A percentile compares a stretch with the other conserved stretches of the same genome.
Conservation (phyloP, 371 early-diverging fungal genomes). For the Rhizopus sp. region DNA sequence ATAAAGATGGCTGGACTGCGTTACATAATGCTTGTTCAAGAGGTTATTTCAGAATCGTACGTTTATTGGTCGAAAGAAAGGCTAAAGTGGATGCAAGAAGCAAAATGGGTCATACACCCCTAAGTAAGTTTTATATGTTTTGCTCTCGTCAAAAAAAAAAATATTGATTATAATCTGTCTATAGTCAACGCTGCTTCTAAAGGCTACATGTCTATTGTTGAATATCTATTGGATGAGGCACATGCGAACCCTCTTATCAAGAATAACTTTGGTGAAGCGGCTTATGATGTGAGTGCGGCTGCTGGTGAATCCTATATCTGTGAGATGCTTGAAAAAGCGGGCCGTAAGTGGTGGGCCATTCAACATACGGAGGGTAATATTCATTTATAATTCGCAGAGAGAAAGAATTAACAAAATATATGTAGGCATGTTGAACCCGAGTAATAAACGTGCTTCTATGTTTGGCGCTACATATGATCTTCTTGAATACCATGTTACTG, state of each 20-base stretch:
- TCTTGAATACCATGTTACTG: constrained; percentile 56
- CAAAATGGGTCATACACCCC: constrained; percentile 73
- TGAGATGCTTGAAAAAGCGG: constrained; percentile 66
- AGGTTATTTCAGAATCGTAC: constrained; percentile 63
- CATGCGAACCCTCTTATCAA: constrained; percentile 67
- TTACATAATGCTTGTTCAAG: constrained; percentile 79
- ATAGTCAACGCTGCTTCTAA: constrained; percentile 80
- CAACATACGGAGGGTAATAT: constrained; percentile 31
- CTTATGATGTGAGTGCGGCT: constrained; percentile 82
- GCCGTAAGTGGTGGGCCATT: constrained; percentile 45
- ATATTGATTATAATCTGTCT: neutral
- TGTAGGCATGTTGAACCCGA: constrained; percentile 8
- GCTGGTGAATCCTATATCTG: constrained; percentile 64
- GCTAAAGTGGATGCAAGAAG: constrained; percentile 67
- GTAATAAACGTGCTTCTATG: constrained; percentile 16
- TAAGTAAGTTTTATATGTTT: constrained; percentile 56
- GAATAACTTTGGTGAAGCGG: constrained; percentile 74
- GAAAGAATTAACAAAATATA: neutral
- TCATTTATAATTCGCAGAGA: neutral
- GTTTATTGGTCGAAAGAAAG: constrained; percentile 57
- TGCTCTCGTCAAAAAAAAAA: neutral
- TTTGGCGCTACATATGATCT: constrained; percentile 38
- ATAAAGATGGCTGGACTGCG: constrained; percentile 86
- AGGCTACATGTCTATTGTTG: constrained; percentile 67
- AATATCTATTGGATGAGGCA: constrained; percentile 63